phyloP scores from a whole-genome alignment of 1,139 yeast species.

The Sugiyamaella pinicola region DNA sequence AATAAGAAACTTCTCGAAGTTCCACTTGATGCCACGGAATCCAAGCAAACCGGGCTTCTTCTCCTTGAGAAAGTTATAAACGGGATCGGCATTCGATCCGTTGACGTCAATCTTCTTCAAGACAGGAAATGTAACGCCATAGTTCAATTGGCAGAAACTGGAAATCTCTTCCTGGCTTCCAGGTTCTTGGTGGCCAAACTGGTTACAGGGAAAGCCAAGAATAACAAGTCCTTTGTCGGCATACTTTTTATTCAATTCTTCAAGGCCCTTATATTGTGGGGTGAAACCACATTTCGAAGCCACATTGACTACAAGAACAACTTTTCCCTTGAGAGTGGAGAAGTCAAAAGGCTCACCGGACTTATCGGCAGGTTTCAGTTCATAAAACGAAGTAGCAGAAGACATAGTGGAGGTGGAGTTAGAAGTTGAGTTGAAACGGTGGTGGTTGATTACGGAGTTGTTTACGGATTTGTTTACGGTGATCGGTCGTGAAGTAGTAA shows the following conservation, averaged over 20 bases:
- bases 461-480: neutral
- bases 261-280: slow-evolving; percentile 78
- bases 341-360: slow-evolving; percentile 68
- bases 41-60: slow-evolving; percentile 70
- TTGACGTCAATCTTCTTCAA: slow-evolving; percentile 87
- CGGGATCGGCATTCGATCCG: slow-evolving; percentile 78
- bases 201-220: slow-evolving; percentile 91
- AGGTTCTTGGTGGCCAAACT: slow-evolving; percentile 90
- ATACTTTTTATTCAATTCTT: slow-evolving; percentile 77
- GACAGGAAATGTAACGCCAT: slow-evolving; percentile 86
- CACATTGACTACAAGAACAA: slow-evolving; percentile 84
- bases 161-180: slow-evolving; percentile 66
- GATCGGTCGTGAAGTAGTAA: neutral
- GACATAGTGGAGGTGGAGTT: slow-evolving; percentile 33
- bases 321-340: slow-evolving; percentile 76
- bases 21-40: slow-evolving; percentile 86
- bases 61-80: slow-evolving; percentile 72
- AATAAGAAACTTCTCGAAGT: slow-evolving; percentile 87
- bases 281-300: slow-evolving; percentile 74
- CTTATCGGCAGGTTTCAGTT: slow-evolving; percentile 58
- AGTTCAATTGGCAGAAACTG: slow-evolving; percentile 63
- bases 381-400: slow-evolving; percentile 50
- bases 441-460: too few species aligned
- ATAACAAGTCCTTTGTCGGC: slow-evolving; percentile 73
- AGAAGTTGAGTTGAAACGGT: too few species aligned